Evolutionary conservation across 495 filamentous ascomycete genomes (phyloP), one percentile per base, ranked within the genome.

Genomic region (Aspergillus conjunctus): DNA sequence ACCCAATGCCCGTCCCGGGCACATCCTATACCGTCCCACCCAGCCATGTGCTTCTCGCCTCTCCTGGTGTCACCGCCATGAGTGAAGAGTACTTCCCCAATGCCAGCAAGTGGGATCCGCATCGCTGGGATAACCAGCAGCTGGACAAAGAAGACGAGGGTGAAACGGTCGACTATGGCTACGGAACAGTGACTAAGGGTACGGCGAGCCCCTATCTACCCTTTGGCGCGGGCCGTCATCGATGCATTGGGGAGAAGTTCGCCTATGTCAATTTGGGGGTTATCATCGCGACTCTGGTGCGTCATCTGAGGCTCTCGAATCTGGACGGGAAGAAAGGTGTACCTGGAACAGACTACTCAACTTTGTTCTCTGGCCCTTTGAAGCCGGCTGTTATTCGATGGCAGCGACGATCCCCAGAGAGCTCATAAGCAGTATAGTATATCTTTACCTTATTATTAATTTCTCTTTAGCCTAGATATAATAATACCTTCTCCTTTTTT

Each of bases 231-330:
- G 94, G 94, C 6, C 80, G 94, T 54, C 94, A 98, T 75, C 77
- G 94, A 10, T 98, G 94, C 73, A 97, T 98, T 68, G 94, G 94
- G 49, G 94, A 97, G 77, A 92, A 97, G 68, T 98, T 97, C 70
- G 94, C 94, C 56, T 96, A 95, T 70, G 81, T 97, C 61, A 93
- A 98, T 73, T 79, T 98, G 48, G 85, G 86, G 59, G 91, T 90
- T 11, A 96, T 98, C 65, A 77, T 88, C 51, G 90, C 88, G n/a
- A 88, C 84, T 32, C 78, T 93, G 51, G 88, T 96, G 49, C 80
- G 93, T 39, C 65, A 84, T 37, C 88, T 97, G 74, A 87, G 86
- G 72, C 82, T 97, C 48, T 79, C 77, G 59, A 95, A 90, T 61
- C 71, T 87, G 7, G 83, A 90, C 57, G 90, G 88, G 10, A 82